Evolutionary conservation across 2,329 filamentous ascomycete genomes (phyloP), one percentile per base, ranked within the genome.

Genomic region (Teratosphaeria gauchensis): DNA sequence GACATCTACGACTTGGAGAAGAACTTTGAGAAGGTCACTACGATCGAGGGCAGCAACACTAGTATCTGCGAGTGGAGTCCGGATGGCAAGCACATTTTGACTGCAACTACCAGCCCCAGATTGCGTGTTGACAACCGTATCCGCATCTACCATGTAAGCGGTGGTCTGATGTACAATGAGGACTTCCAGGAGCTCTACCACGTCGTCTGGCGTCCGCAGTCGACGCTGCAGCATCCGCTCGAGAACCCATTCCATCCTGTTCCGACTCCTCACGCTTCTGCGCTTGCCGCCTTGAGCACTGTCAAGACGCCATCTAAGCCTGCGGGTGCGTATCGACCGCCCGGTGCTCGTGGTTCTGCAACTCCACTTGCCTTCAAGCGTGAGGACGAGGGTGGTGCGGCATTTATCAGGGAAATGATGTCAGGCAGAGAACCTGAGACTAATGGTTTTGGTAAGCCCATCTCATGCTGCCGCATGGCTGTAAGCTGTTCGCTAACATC

Each of bases 1-100:
- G 94, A 99, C 72, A 87, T 99, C 55, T 97, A 96, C 75, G 94
- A 99, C 75, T 80, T 97, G 65, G 87, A 94, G 73, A 96, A 92
- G 79, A 90, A 96, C 74, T 95, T 92, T 76, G 82, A 83, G 70
- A 97, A 97, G 80, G 81, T 99, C 59, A 87, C 85, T 76, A 96
- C 92, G 53, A 94, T 99, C 66, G 90, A 97, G 77, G 92, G 90
- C 58, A 90, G 91, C 70, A 99, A 96, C 75, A 89, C 94, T 56
- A 96, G 91, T 71, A 88, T 96, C 62, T 99, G 94, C 78, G 87
- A 94, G 72, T 99, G 94, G 94, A 95, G 91, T 69, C 91, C 94
- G 5, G 94, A 99, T 74, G 95, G 92, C 68, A 89, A 88, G 70
- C 94, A 92, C 74, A 92, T 99, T 72, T 82, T 99, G 79, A 97